A percentile compares a stretch with the other conserved stretches of the same genome.
Evolutionary conservation across 352 stramenopile genomes (phyloP).

Genomic region (Globisporangium spinosum): DNA sequence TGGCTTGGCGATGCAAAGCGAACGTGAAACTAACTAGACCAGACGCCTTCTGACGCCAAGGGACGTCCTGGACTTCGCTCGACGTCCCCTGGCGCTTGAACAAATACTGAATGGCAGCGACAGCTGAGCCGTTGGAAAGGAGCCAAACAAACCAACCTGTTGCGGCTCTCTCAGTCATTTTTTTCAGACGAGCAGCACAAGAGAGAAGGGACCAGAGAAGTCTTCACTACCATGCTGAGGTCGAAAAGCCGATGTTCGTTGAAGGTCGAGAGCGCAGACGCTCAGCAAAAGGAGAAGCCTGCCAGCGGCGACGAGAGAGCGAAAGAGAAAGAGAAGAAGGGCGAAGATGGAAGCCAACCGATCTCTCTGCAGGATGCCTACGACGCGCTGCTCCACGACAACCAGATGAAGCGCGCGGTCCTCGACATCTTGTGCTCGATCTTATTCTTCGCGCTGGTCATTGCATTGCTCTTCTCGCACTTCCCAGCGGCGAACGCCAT

Average conservation of each 20-base stretch:
- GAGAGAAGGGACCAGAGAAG: too few species aligned
- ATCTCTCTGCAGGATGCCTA: slow-evolving; percentile 27
- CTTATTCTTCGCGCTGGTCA: too few species aligned
- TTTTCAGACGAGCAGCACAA: too few species aligned
- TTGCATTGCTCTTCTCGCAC: slow-evolving; percentile 43
- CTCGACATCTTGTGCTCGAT: slow-evolving; percentile 31
- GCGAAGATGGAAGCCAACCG: too few species aligned
- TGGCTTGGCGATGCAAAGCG: too few species aligned
- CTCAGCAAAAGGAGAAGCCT: neutral
- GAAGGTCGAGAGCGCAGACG: slow-evolving; percentile 8
- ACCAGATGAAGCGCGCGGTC: slow-evolving; percentile 27
- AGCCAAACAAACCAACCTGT: neutral
- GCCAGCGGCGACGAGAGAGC: neutral
- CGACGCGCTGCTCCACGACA: slow-evolving; percentile 35
- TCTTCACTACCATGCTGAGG: too few species aligned
- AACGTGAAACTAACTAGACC: too few species aligned
- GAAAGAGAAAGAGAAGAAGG: neutral
- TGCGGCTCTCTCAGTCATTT: neutral
- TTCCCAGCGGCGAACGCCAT: slow-evolving; percentile 28
- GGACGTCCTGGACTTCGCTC: neutral
- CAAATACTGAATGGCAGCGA: too few species aligned
- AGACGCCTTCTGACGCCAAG: too few species aligned
- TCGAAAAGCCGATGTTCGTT: too few species aligned
- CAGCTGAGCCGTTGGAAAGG: too few species aligned
- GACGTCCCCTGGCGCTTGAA: neutral